Evolutionary conservation across 1,139 yeast species (phyloP).

Genomic region (Geotrichum candidum): DNA sequence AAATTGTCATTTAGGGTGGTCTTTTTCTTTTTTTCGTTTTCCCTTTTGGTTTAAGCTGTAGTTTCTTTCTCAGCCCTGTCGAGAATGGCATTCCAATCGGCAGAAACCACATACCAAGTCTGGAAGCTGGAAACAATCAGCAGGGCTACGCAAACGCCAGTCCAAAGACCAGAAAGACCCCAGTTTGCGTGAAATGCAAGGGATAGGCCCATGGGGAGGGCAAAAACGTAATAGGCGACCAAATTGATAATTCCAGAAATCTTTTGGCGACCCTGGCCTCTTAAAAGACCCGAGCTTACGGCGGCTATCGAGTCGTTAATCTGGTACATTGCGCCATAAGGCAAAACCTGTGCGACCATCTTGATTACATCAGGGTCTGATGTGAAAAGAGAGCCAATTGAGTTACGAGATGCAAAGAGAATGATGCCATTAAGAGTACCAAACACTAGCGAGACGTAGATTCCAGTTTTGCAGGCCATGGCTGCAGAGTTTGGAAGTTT

Average conservation of each 20-base stretch:
- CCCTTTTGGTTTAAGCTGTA: not conserved
- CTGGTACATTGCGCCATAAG: constrained; percentile 66
- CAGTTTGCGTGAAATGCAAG: constrained; percentile 52
- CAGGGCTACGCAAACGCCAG: constrained; percentile 60
- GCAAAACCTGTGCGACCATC: constrained; percentile 49
- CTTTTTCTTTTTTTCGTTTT: not conserved
- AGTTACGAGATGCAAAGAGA: constrained; percentile 45
- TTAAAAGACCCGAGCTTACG: constrained; percentile 71
- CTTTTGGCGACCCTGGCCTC: constrained; percentile 83
- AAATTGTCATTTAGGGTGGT: not conserved
- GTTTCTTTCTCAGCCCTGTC: constrained; percentile 6
- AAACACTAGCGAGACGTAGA: constrained; percentile 48
- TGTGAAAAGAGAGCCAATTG: constrained; percentile 61
- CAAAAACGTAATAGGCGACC: constrained; percentile 61
- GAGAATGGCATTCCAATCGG: constrained; percentile 11
- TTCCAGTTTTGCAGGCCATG: constrained; percentile 57
- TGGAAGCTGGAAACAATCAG: constrained; percentile 8
- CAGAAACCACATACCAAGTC: constrained; percentile 7
- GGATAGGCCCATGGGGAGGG: constrained; percentile 63
- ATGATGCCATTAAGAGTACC: constrained; percentile 52
- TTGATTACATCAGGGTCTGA: constrained; percentile 56
- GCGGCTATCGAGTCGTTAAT: constrained; percentile 78
- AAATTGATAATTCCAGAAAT: constrained; percentile 76
- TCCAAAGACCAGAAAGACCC: constrained; percentile 68
- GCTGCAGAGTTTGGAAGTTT: constrained; percentile 57